Evolutionary conservation across 768 basidiomycete species (phyloP), one percentile per base, ranked within the genome.

Genomic region (Sistotremastrum suecicum): DNA sequence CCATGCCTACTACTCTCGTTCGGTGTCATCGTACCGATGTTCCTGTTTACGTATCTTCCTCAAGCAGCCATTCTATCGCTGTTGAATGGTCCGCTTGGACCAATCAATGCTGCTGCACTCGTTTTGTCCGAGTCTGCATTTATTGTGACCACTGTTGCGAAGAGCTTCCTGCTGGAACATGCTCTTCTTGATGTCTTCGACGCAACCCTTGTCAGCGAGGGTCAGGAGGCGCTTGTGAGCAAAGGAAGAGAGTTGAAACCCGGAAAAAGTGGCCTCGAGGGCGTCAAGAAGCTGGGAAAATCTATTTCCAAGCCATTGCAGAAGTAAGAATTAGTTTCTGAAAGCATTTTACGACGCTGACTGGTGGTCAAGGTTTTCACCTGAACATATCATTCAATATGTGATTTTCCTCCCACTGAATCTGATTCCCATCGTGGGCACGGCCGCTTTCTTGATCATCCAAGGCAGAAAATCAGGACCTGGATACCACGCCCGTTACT

Each of bases 361-460:
- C 36, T n/a, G 3, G 29, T 28, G 3, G 28, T n/a, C 2, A n/a
- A 39, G 63, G 12, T 66, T 74, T 50, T 66, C 64, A 35, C 63
- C 60, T 36, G 66, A 66, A 38, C 66, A 67, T 9, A 52, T 80
- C 39, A 53, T 77, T 11, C 64, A 75, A 52, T 85, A 83, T 56
- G 52, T 82, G 35, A 52, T 80, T 28, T 76, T 75, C 3, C 63
- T 83, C 5, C 82, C 81, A 11, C 66, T 83, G 43, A 85, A 83
- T 61, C 60, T 75, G 33, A 68, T 85, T 29, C 82, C 82, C 0
- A 67, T 71, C 28, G 65, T 82, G 37, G 80, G 82, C 5, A 80
- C 80, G 2, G 70, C 66, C 10, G 54, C 76, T 48, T 83, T 85
- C 63, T 56, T 81, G 20, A 53, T 74, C 34, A 70, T 70, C 53